A percentile compares a stretch with the other conserved stretches of the same genome.
Evolutionary conservation across 768 basidiomycete species (phyloP).

Genomic region (Cubamyces lactineus): DNA sequence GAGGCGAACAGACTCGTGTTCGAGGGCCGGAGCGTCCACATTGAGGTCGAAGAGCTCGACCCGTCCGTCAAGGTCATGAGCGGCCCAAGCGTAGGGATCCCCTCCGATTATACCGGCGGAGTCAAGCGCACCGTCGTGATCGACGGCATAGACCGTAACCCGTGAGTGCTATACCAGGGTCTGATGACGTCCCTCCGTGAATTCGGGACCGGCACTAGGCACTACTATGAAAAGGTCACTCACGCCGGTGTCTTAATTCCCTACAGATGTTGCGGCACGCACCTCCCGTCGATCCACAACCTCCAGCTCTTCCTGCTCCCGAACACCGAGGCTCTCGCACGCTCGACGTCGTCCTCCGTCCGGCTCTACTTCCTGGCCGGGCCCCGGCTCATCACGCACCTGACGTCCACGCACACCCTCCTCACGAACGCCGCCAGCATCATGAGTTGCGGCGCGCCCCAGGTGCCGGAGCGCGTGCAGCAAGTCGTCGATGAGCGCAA

Average conservation of each 20-base stretch:
- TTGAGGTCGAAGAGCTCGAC: conserved; percentile 77
- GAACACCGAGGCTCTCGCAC: conserved; percentile 66
- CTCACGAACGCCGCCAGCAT: conserved; percentile 59
- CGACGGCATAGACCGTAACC: conserved; percentile 79
- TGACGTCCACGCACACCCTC: conserved; percentile 58
- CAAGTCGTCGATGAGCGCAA: conserved; percentile 71
- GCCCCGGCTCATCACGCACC: conserved; percentile 67
- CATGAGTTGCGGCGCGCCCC: conserved; percentile 68
- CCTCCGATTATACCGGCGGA: conserved; percentile 74
- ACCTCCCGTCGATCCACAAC: conserved; percentile 76
- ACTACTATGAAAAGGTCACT: too few species aligned
- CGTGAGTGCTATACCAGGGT: conserved; percentile 48
- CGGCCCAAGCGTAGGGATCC: conserved; percentile 59
- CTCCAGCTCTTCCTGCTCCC: conserved; percentile 74
- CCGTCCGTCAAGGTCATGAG: conserved; percentile 42
- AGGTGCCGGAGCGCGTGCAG: conserved; percentile 68
- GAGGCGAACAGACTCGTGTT: conserved; percentile 70
- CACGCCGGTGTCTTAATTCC: neutral
- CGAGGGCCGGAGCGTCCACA: conserved; percentile 65
- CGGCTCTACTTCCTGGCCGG: conserved; percentile 86
- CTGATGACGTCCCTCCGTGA: too few species aligned
- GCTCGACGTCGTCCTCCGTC: conserved; percentile 62
- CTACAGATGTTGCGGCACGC: conserved; percentile 79
- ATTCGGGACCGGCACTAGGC: too few species aligned
- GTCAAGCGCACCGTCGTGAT: conserved; percentile 83